Percentiles rank a stretch among this genome's conserved stretches.
Evolutionary conservation across 768 basidiomycete genomes (phyloP).

Genomic region (Lentinula lateritia): DNA sequence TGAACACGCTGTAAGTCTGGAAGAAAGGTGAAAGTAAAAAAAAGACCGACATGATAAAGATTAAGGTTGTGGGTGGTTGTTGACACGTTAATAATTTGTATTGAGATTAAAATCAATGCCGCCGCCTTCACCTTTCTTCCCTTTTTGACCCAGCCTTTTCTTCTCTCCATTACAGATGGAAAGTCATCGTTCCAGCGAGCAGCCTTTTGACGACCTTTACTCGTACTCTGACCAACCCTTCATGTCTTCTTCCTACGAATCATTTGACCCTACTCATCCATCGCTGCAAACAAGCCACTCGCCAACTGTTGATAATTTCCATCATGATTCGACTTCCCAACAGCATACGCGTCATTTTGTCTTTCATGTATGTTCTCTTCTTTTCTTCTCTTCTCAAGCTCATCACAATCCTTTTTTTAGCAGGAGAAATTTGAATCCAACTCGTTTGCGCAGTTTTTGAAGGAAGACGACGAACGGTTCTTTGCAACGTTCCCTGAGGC

Average conservation of each 20-base stretch:
- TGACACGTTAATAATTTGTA: background rate
- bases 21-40: background rate
- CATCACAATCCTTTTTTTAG: background rate
- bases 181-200: background rate
- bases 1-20: background rate
- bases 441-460: conserved; percentile 8
- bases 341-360: conserved; percentile 2
- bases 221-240: background rate
- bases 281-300: background rate
- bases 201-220: background rate
- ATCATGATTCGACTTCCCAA: background rate
- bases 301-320: background rate
- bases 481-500: conserved; percentile 9
- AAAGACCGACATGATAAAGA: background rate
- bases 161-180: background rate
- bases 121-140: background rate
- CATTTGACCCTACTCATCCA: background rate
- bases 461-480: conserved; percentile 12
- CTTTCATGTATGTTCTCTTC: background rate
- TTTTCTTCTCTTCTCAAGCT: background rate
- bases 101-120: background rate
- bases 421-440: background rate
- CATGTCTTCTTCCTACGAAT: background rate
- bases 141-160: background rate
- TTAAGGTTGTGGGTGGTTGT: background rate